A percentile compares a stretch with the other conserved stretches of the same genome.
phyloP scores from a whole-genome alignment of 2,329 filamentous ascomycete genomes.

The Trichoderma aggressivum region DNA sequence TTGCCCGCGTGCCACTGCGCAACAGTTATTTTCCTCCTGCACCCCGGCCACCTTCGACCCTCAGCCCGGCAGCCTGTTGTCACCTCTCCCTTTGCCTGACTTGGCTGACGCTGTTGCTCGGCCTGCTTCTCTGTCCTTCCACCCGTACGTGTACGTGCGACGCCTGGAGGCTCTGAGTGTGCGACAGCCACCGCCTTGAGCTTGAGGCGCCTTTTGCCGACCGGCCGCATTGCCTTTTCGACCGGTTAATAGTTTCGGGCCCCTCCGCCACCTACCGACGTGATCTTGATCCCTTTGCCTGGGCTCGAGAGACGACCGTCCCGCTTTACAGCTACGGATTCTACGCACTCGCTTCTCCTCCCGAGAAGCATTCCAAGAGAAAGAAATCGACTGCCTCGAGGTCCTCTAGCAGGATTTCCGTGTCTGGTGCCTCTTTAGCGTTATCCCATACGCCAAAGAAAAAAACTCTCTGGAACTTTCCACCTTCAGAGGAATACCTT shows the following conservation, averaged over 20 bases:
- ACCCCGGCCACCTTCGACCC: slow-evolving; percentile 11
- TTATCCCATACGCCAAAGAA: neutral
- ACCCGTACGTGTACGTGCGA: slow-evolving; percentile 4
- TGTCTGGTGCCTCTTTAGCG: slow-evolving; percentile 1
- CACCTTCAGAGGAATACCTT: neutral
- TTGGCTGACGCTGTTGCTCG: slow-evolving; percentile 8
- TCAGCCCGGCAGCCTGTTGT: slow-evolving; percentile 13
- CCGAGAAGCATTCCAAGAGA: neutral
- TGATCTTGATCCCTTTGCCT: slow-evolving; percentile 19
- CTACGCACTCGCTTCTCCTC: neutral
- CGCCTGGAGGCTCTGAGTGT: slow-evolving; percentile 4
- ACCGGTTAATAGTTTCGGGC: neutral
- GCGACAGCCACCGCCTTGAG: slow-evolving; percentile 15
- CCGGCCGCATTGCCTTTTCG: slow-evolving; percentile 11
- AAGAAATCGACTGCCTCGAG: neutral
- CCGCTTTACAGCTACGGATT: slow-evolving; percentile 15
- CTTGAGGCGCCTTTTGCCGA: slow-evolving; percentile 13
- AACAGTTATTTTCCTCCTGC: slow-evolving; percentile 7
- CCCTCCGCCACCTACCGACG: slow-evolving; percentile 19
- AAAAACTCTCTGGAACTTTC: neutral
- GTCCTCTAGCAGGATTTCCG: neutral
- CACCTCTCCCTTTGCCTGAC: slow-evolving; percentile 8
- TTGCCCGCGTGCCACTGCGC: slow-evolving; percentile 17
- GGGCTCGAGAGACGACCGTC: slow-evolving; percentile 20
- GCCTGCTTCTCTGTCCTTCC: slow-evolving; percentile 10